Percentiles rank a stretch among this genome's conserved stretches.
Conservation (phyloP, 306 rosid species). For the Biancaea sappan region DNA sequence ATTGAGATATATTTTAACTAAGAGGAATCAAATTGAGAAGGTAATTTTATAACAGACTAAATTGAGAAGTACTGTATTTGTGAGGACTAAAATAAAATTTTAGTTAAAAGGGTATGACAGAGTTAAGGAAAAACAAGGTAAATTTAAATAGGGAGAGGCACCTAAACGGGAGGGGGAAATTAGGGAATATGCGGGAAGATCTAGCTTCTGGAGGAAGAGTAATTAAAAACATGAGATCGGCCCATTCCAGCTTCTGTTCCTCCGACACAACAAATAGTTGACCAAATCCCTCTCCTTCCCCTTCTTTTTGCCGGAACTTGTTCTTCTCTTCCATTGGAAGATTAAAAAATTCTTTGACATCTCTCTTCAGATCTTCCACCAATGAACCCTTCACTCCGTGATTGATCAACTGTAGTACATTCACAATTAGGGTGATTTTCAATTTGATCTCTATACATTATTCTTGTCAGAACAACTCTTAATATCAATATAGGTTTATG, state of each 20-base stretch:
- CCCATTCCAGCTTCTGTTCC: conserved; percentile 60
- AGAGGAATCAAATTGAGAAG: too few relatives aligned
- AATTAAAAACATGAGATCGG: conserved; percentile 35
- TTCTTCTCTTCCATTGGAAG: conserved; percentile 49
- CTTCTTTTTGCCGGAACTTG: conserved; percentile 39
- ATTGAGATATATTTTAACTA: too few relatives aligned
- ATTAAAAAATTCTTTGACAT: conserved; percentile 35
- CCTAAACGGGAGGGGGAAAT: conserved; percentile 42
- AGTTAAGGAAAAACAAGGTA: too few relatives aligned
- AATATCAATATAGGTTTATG: too few relatives aligned
- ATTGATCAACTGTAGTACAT: conserved; percentile 39
- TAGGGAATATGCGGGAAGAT: conserved; percentile 50
- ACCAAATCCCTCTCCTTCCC: conserved; percentile 50
- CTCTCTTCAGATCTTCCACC: conserved; percentile 46
- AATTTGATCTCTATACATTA: too few relatives aligned
- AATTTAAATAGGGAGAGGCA: too few relatives aligned
- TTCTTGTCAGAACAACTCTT: too few relatives aligned
- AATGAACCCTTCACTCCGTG: conserved; percentile 42
- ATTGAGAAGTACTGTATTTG: too few relatives aligned
- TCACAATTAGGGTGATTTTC: too few relatives aligned
- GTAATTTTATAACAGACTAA: too few relatives aligned
- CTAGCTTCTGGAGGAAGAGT: conserved; percentile 40
- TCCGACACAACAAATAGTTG: conserved; percentile 49
- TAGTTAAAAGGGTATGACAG: too few relatives aligned
- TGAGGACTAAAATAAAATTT: too few relatives aligned